phyloP scores from a whole-genome alignment of 345 rosid genomes.

The Eucalyptus leucophloia region DNA sequence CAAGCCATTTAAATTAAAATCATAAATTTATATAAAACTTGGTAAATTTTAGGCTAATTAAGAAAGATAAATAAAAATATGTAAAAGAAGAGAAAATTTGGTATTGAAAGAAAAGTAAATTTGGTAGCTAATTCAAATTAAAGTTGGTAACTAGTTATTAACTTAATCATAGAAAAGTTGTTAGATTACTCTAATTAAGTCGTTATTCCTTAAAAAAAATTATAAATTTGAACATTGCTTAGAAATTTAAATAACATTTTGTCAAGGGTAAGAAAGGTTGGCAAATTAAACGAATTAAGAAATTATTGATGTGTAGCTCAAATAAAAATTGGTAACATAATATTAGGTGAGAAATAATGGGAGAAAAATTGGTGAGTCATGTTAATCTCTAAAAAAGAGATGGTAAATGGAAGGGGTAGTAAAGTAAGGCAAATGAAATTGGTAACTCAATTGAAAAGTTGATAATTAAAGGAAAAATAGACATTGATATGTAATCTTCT shows the following conservation, averaged over 20 bases:
- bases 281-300: too few relatives aligned
- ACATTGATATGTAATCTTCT: background rate
- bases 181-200: background rate
- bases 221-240: background rate
- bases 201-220: too few relatives aligned
- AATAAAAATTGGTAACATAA: background rate
- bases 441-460: background rate
- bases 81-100: background rate
- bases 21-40: too few relatives aligned
- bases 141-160: background rate
- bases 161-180: background rate
- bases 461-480: background rate
- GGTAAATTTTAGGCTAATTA: background rate
- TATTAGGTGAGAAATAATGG: background rate
- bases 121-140: background rate
- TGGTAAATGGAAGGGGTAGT: background rate
- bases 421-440: background rate
- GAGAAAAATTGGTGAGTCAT: background rate
- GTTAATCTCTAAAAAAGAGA: background rate
- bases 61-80: background rate
- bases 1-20: background rate
- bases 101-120: background rate
- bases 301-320: background rate
- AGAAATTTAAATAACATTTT: background rate
- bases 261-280: background rate